Evolutionary conservation across 1,139 yeast genomes (phyloP).

Genomic region (Geotrichum carabidarum): DNA sequence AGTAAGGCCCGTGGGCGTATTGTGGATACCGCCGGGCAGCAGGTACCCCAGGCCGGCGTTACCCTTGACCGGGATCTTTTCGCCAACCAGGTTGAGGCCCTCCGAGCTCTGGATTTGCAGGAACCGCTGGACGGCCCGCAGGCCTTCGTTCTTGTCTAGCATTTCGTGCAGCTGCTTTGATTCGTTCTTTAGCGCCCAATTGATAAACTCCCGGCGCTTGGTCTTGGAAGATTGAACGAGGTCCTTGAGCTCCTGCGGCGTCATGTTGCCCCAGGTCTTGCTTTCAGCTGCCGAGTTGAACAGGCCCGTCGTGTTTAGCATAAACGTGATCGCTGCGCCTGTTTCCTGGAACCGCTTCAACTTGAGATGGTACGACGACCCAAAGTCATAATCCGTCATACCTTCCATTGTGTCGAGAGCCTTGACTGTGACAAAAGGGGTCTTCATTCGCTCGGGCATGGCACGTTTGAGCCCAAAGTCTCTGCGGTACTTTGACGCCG

Average conservation of each 20-base stretch:
- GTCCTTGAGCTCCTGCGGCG: slow-evolving; percentile 10
- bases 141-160: slow-evolving; percentile 6
- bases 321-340: slow-evolving; percentile 40
- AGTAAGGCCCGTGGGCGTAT: slow-evolving; percentile 3
- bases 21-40: slow-evolving; percentile 15
- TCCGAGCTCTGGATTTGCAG: slow-evolving; percentile 9
- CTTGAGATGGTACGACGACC: slow-evolving; percentile 47
- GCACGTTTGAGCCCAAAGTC: slow-evolving; percentile 64
- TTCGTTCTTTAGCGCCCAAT: slow-evolving; percentile 12
- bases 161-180: slow-evolving; percentile 2
- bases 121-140: slow-evolving; percentile 8
- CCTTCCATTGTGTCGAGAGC: slow-evolving; percentile 52
- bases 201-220: slow-evolving; percentile 9
- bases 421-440: slow-evolving; percentile 47
- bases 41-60: slow-evolving; percentile 18
- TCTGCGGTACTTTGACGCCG: slow-evolving; percentile 50
- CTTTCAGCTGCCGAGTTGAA: neutral
- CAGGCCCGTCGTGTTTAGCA: slow-evolving; percentile 23
- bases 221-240: slow-evolving; percentile 3
- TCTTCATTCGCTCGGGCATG: slow-evolving; percentile 47
- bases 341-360: slow-evolving; percentile 51
- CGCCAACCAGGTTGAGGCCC: neutral
- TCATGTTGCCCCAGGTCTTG: slow-evolving; percentile 9
- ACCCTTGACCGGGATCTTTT: slow-evolving; percentile 14
- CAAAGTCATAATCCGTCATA: slow-evolving; percentile 49